Base-by-base conservation (phyloP, 1,139 yeast genomes). In the Zygosaccharomyces sapae region DNA sequence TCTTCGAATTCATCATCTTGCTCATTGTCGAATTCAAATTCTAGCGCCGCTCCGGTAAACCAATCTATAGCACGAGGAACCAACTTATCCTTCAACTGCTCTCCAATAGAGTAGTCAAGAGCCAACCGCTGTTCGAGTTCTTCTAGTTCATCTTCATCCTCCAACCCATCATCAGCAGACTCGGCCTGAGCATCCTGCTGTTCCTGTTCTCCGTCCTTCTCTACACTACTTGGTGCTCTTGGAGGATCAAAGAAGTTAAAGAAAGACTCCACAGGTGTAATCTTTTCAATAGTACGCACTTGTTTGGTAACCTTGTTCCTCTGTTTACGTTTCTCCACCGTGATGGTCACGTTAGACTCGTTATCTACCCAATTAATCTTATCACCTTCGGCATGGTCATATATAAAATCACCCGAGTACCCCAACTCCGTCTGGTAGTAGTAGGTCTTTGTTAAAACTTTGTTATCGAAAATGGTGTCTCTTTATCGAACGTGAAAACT, bases 1-100 rank as follows among this genome's bases (percentile, higher is more conserved):
- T 78, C 81, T 38, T 73, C 83, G 3, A 75, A 83, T 7, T 73
- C 80, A 19, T 76, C 84, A 9, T 73, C 82, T 12, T 72, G 76
- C 24, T 73, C 80, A 33, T 73, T 81, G 46, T 73, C 74, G 43
- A 58, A 58, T 33, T 68, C 74, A 41, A 66, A 75, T 62, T 66
- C 81, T 50, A 90, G 79, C n/a, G 98, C 98, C 57, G 86, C 89
- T 44, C 98, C 97, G 13, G 97, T 90, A 68, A 88, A 92, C 97
- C 97, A 92, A 69, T 90, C 97, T 61, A 92, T 80, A 47, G 97
- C 97, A 63, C 96, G 81, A 55, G 97, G 97, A 57, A 92, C 85
- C 66, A 92, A 79, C 69, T 94, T 84, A 68, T 94, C 97, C 74
- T 94, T 92, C 68, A 92, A 82, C 64, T 89, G 94, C 71, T 92